Evolutionary conservation across 1,284 basidiomycete species (phyloP).

Genomic region (Puccinia novopanici): DNA sequence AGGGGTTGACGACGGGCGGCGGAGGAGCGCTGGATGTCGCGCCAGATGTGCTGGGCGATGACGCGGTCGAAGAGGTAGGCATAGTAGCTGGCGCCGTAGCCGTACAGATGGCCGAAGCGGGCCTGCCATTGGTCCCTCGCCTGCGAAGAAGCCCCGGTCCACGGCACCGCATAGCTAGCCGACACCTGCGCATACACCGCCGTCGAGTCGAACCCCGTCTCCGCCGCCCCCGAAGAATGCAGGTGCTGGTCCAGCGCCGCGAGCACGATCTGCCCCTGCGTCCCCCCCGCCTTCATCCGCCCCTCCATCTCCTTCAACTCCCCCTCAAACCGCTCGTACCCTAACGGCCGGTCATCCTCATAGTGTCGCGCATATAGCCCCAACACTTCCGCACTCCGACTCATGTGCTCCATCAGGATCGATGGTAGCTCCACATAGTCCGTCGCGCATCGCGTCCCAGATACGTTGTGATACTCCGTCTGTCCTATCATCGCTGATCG

Average conservation of each 20-base stretch:
- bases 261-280: slow-evolving; percentile 57
- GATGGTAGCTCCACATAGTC: slow-evolving; percentile 60
- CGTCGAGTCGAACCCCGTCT: slow-evolving; percentile 54
- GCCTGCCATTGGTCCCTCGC: slow-evolving; percentile 53
- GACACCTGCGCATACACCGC: slow-evolving; percentile 53
- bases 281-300: slow-evolving; percentile 50
- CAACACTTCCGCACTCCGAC: slow-evolving; percentile 55
- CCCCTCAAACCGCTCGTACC: slow-evolving; percentile 53
- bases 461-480: slow-evolving; percentile 59
- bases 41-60: slow-evolving; percentile 57
- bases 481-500: slow-evolving; percentile 57
- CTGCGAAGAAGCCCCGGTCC: neutral
- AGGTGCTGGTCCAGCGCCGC: slow-evolving; percentile 57
- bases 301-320: slow-evolving; percentile 57
- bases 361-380: slow-evolving; percentile 56
- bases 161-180: slow-evolving; percentile 7
- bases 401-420: slow-evolving; percentile 59
- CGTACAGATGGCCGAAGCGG: slow-evolving; percentile 58
- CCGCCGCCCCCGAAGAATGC: slow-evolving; percentile 54
- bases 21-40: neutral
- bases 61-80: slow-evolving; percentile 58
- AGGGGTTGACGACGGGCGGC: neutral
- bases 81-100: slow-evolving; percentile 59
- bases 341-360: slow-evolving; percentile 54
- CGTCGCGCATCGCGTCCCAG: slow-evolving; percentile 59